Evolutionary conservation across 1,284 basidiomycete genomes (phyloP), one percentile per base, ranked within the genome.

Genomic region (Pseudozyma sp.): DNA sequence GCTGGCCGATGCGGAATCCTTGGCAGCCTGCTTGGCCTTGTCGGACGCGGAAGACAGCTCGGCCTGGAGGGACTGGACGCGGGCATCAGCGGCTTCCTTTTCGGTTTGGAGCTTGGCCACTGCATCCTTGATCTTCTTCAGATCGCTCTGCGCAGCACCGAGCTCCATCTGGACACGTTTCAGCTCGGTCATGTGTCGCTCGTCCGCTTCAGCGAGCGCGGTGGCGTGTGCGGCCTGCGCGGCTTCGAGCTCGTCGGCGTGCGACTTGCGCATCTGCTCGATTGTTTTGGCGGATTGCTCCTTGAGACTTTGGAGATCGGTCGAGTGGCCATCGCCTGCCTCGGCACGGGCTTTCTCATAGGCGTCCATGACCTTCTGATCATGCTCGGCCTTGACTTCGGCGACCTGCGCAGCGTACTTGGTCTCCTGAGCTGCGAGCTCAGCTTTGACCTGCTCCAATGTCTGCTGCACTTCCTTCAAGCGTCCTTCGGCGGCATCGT

Each of bases 271-370:
- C 58, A 75, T 50, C 49, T 78, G 72, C 39, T 68, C 68, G 29
- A 68, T 39, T 2, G 76, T 69, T 49, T 67, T 58, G 51, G 62
- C 34, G 4, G 72, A 75, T 42, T 75, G 71, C 43, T 65, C 61
- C 17, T 52, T 61, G 48, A 74, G 68, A 13, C 35, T 46, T 44
- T 77, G 71, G 29, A 77, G 62, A 29, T 77, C 77, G 7, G 52
- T 62, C 29, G 68, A 73, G 55, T 76, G 77, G 13, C 50, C 39
- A 52, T 69, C 66, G 7, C 74, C 77, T 14, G 77, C 77, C 46
- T 76, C 69, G 16, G 74, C 66, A 4, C 70, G 71, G 5, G 77
- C 77, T 52, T 74, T 67, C 37, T 78, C 71, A 24, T 71, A 75
- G 7, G 67, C 71, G 3, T 76, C 74, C 60, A 61, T 59, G 7